phyloP scores from a whole-genome alignment of 2,329 filamentous ascomycete species.

The Fusarium duplospermum region DNA sequence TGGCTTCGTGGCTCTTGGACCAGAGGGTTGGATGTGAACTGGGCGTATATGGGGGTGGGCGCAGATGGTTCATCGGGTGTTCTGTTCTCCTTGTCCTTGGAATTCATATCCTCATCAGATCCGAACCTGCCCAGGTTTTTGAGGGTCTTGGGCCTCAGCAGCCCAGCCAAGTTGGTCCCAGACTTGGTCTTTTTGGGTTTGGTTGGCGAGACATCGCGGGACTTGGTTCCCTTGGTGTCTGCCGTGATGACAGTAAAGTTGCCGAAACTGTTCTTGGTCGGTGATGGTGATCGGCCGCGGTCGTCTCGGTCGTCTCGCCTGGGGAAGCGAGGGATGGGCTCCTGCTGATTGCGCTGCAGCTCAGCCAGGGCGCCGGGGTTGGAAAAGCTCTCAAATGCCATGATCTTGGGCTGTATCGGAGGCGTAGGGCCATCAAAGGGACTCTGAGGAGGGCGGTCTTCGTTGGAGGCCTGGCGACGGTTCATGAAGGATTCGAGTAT shows the following conservation, averaged over 20 bases:
- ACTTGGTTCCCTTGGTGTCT: constrained; percentile 55
- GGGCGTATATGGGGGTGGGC: constrained; percentile 82
- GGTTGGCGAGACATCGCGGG: constrained; percentile 62
- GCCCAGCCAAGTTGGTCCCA: constrained; percentile 80
- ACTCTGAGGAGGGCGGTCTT: constrained; percentile 48
- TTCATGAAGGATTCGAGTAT: constrained; percentile 63
- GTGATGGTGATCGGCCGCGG: constrained; percentile 53
- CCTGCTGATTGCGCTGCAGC: constrained; percentile 67
- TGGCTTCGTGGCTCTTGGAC: constrained; percentile 33
- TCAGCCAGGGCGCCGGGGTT: constrained; percentile 64
- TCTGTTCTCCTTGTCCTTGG: constrained; percentile 85
- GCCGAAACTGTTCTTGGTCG: constrained; percentile 57
- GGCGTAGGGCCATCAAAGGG: constrained; percentile 40
- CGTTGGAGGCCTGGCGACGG: constrained; percentile 60
- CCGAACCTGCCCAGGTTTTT: constrained; percentile 71
- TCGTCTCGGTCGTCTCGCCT: constrained; percentile 51
- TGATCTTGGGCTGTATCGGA: constrained; percentile 43
- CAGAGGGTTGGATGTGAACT: constrained; percentile 64
- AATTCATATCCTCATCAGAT: constrained; percentile 62
- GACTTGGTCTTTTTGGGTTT: constrained; percentile 86
- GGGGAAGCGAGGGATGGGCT: constrained; percentile 53
- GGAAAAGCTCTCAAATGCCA: constrained; percentile 50
- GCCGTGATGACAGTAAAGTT: constrained; percentile 59
- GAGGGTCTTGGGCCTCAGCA: constrained; percentile 81
- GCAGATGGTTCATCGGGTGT: constrained; percentile 60